Evolutionary conservation across 108 stramenopile genomes (phyloP).

Genomic region (Discostella pseudostelligera): DNA sequence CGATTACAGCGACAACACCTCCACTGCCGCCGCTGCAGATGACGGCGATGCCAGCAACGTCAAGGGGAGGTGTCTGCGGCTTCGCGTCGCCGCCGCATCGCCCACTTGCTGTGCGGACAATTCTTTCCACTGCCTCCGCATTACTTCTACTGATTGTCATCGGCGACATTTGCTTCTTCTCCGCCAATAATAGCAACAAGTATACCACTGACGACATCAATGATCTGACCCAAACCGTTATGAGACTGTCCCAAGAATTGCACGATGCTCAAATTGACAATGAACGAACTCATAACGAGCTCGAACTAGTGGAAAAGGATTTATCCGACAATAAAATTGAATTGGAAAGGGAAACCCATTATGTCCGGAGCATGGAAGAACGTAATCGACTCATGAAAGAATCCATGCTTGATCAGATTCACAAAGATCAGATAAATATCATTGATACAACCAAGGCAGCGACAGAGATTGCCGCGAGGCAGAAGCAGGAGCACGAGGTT

Average conservation of each 20-base stretch:
- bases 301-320: neutral
- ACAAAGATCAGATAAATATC: neutral
- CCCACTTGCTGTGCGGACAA: neutral
- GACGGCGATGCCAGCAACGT: neutral
- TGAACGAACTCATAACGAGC: neutral
- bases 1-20: neutral
- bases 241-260: neutral
- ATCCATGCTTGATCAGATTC: neutral
- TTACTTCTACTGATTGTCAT: neutral
- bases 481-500: neutral
- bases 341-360: neutral
- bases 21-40: neutral
- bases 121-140: neutral
- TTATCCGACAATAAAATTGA: neutral
- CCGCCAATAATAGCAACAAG: no score
- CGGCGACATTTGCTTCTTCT: neutral
- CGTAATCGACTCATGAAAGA: neutral
- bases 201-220: neutral
- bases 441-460: neutral
- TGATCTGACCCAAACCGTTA: slow-evolving; percentile 1
- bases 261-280: neutral
- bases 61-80: neutral
- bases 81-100: neutral
- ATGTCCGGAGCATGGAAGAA: neutral
- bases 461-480: neutral